Conservation (phyloP, 148 eudicot genomes). For the Camellia lanceoleosa region DNA sequence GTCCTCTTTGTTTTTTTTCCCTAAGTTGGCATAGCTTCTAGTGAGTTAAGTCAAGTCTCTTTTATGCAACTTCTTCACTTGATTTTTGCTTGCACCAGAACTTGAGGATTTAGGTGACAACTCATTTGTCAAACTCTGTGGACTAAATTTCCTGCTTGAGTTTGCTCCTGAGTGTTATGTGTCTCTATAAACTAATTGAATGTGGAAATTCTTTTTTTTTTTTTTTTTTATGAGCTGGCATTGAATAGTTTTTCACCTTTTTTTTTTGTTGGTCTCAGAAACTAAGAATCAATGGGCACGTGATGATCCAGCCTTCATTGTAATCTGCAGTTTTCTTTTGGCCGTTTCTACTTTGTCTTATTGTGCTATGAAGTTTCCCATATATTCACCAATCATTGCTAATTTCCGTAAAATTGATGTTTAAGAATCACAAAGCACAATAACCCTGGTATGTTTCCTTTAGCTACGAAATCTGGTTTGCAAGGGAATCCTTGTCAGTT, state of each 20-base stretch:
- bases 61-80: not conserved
- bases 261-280: slow-evolving; percentile 50
- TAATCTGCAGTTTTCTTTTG: slow-evolving; percentile 80
- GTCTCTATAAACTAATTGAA: not conserved
- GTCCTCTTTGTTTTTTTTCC: not conserved
- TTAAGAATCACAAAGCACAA: not conserved
- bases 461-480: not conserved
- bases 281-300: slow-evolving; percentile 99
- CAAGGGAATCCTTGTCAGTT: not conserved
- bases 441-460: not conserved
- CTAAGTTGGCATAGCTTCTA: slow-evolving; percentile 3
- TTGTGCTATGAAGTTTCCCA: slow-evolving; percentile 79
- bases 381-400: not conserved
- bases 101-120: not conserved
- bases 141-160: slow-evolving; percentile 7
- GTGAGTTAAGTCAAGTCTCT: not conserved
- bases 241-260: not conserved
- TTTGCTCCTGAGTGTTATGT: not conserved
- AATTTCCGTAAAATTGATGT: not conserved
- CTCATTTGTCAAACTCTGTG: not conserved
- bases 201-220: not conserved
- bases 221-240: not conserved
- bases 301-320: slow-evolving; percentile 99
- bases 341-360: slow-evolving; percentile 79
- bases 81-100: not conserved